phyloP scores from a whole-genome alignment of 176 grass and related monocot species.

The Aegilops longissima region DNA sequence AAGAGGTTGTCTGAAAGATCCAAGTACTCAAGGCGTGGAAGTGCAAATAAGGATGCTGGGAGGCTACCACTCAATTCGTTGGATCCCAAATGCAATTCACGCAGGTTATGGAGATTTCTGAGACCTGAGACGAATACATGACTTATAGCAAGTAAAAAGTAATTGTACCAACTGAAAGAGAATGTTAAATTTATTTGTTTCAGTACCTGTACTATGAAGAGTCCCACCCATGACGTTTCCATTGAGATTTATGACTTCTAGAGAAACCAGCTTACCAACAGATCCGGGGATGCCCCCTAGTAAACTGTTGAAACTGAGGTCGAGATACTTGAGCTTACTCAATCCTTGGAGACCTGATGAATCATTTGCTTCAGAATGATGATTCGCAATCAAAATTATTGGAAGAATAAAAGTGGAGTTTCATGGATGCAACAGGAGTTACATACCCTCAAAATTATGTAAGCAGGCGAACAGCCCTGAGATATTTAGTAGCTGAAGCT shows the following conservation, averaged over 20 bases:
- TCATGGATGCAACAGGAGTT: neutral
- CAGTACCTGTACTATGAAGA: slow-evolving; percentile 18
- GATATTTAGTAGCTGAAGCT: neutral
- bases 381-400: neutral
- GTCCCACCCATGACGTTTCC: neutral
- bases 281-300: neutral
- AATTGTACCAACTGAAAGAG: neutral
- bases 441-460: neutral
- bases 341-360: neutral
- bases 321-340: slow-evolving; percentile 22
- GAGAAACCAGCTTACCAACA: neutral
- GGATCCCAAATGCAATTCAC: neutral
- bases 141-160: neutral
- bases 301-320: neutral
- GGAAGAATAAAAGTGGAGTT: neutral
- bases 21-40: no score
- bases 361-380: neutral
- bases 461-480: neutral
- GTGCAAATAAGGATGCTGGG: no score
- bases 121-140: neutral
- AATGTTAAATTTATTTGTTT: neutral
- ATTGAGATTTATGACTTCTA: neutral
- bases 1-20: neutral
- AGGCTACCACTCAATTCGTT: no score
- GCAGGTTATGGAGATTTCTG: neutral